phyloP scores from a whole-genome alignment of 2,329 filamentous ascomycete species.

The Orbilia oligospora region DNA sequence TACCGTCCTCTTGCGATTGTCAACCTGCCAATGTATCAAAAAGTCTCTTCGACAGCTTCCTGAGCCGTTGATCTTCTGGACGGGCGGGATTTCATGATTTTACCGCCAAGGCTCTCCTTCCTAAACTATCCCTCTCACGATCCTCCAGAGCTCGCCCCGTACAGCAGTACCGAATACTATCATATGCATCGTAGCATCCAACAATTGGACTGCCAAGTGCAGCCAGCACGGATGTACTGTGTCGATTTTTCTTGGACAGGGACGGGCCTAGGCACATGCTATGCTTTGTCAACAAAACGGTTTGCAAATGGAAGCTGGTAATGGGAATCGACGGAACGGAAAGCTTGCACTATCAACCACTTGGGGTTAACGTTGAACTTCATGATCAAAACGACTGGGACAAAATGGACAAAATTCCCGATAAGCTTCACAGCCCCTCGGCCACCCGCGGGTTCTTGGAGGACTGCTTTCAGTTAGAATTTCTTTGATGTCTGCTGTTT shows the following conservation, averaged over 20 bases:
- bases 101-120: slow-evolving; percentile 49
- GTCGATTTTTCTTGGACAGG: slow-evolving; percentile 42
- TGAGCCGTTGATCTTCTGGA: slow-evolving; percentile 23
- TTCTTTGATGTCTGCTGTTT: slow-evolving; percentile 18
- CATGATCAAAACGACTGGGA: slow-evolving; percentile 18
- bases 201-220: slow-evolving; percentile 47
- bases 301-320: slow-evolving; percentile 56
- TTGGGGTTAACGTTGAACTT: slow-evolving; percentile 17
- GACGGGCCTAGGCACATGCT: slow-evolving; percentile 36
- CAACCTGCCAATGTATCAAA: slow-evolving; percentile 1
- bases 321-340: slow-evolving; percentile 29
- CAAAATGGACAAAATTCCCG: slow-evolving; percentile 24
- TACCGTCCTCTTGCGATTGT: no score
- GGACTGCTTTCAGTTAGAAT: slow-evolving; percentile 16
- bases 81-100: slow-evolving; percentile 10
- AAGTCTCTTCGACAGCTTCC: slow-evolving; percentile 7
- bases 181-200: slow-evolving; percentile 21
- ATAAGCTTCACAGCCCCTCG: slow-evolving; percentile 56
- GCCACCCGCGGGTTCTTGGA: slow-evolving; percentile 26
- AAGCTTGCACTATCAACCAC: slow-evolving; percentile 33
- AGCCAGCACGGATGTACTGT: slow-evolving; percentile 29
- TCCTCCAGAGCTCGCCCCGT: slow-evolving; percentile 46
- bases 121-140: slow-evolving; percentile 34
- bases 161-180: slow-evolving; percentile 23
- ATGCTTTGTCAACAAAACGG: slow-evolving; percentile 36